Percentiles rank a stretch among this genome's conserved stretches.
Evolutionary conservation across 2,329 filamentous ascomycete species (phyloP).

Genomic region (Xylaria sp.): DNA sequence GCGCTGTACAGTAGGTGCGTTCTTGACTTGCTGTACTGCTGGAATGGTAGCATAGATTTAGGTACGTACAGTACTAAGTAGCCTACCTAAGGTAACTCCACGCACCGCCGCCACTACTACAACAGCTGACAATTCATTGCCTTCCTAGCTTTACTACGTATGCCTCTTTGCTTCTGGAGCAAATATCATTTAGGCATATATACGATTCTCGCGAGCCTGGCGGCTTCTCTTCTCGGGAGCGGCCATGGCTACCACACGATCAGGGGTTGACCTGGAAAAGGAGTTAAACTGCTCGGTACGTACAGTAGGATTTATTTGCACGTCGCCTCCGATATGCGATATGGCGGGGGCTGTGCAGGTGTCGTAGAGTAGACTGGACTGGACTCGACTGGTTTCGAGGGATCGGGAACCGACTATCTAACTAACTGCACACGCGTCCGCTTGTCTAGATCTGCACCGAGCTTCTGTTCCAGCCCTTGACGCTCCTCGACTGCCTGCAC

Average conservation of each 20-base stretch:
- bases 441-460: conserved; percentile 87
- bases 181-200: neutral
- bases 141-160: too few relatives aligned
- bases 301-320: conserved; percentile 34
- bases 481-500: conserved; percentile 89
- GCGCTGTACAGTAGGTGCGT: too few relatives aligned
- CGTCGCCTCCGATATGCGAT: conserved; percentile 24
- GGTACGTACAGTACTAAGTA: neutral
- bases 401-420: too few relatives aligned
- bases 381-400: too few relatives aligned
- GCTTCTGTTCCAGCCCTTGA: conserved; percentile 87
- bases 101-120: neutral
- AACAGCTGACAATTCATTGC: conserved; percentile 11
- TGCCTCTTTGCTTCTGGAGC: neutral
- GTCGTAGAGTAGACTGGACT: too few relatives aligned
- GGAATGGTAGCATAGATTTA: too few relatives aligned
- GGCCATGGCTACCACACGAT: conserved; percentile 57
- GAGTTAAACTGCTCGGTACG: conserved; percentile 94
- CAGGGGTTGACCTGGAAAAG: conserved; percentile 77
- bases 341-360: conserved; percentile 6
- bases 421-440: conserved; percentile 1
- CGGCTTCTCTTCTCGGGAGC: conserved; percentile 7
- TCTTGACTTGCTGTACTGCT: neutral
- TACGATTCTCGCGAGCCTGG: neutral
- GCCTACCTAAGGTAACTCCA: neutral